Evolutionary conservation across 306 rosid species (phyloP), one percentile per base, ranked within the genome.

Genomic region (Glycine tomentella): DNA sequence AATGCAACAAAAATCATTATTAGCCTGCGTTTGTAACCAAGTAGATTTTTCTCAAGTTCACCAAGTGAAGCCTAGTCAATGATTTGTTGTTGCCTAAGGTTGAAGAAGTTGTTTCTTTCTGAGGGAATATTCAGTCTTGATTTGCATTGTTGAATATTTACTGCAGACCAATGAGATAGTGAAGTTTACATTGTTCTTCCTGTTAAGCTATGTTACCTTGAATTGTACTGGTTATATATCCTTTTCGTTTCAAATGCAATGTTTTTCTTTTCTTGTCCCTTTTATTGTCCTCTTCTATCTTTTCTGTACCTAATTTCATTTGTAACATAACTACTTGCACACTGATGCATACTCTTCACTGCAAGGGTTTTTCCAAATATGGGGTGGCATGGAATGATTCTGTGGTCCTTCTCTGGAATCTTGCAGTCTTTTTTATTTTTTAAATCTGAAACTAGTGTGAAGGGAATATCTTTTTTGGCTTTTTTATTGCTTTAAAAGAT

Each of bases 131-230:
- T 70, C 81, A 58, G 75, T 53, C 34, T 64, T 45, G 75, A 72
- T 85, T 74, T 82, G 81, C 56, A 46, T 63, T 63, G 70, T 36
- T 73, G 74, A 76, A 59, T 73, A 51, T 77, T 66, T 50, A 66
- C 79, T 25, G 46, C 80, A 72, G 74, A 66, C 66, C 44, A n/a
- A 57, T 36, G 64, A 64, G 65, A 53, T 48, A 63, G 80, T 78
- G 83, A 63, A 58, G 67, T 49, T 51, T 64, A 44, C 49, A 68
- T 20, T 74, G 42, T 53, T 74, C 51, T 38, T 12, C 7, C 56
- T 42, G 52, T 51, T n/a, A n/a, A n/a, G 66, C 20, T 76, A 80
- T 64, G 76, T n/a, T 69, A 72, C 17, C 16, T 40, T 16, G 20
- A n/a, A 49, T 56, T 81, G 77, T 85, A 68, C 81, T 52, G 13